Conservation (phyloP, 2,329 filamentous ascomycete genomes). For the Teratosphaeria zuluensis region DNA sequence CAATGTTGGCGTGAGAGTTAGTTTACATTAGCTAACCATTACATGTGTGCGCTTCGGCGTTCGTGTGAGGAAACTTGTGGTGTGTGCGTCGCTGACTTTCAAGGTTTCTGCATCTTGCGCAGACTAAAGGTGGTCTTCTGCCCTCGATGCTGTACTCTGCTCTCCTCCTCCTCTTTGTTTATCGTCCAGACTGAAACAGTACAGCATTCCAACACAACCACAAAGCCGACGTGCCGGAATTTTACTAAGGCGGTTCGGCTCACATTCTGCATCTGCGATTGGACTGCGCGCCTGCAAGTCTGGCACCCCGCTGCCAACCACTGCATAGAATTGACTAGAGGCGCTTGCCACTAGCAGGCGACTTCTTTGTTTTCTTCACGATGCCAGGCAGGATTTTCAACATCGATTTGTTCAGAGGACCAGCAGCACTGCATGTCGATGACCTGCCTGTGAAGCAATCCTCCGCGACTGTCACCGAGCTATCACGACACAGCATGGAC, state of each 20-base stretch:
- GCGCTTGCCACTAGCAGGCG: background rate
- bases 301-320: background rate
- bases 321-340: background rate
- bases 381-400: slow-evolving; percentile 27
- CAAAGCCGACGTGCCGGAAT: background rate
- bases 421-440: slow-evolving; percentile 6
- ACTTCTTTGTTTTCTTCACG: slow-evolving; percentile 3
- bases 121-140: background rate
- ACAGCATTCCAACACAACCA: background rate
- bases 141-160: background rate
- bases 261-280: background rate
- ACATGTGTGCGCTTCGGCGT: background rate
- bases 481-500: slow-evolving; percentile 24
- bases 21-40: background rate
- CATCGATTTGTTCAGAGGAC: slow-evolving; percentile 17
- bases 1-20: background rate
- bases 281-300: background rate
- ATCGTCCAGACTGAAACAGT: background rate
- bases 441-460: slow-evolving; percentile 7
- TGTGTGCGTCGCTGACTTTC: background rate
- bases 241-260: slow-evolving; percentile 2
- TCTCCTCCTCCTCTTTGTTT: background rate
- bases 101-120: background rate
- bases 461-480: slow-evolving; percentile 8
- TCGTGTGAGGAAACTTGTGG: background rate